Conservation (phyloP, 306 rosid genomes). For the Arachis stenosperma region DNA sequence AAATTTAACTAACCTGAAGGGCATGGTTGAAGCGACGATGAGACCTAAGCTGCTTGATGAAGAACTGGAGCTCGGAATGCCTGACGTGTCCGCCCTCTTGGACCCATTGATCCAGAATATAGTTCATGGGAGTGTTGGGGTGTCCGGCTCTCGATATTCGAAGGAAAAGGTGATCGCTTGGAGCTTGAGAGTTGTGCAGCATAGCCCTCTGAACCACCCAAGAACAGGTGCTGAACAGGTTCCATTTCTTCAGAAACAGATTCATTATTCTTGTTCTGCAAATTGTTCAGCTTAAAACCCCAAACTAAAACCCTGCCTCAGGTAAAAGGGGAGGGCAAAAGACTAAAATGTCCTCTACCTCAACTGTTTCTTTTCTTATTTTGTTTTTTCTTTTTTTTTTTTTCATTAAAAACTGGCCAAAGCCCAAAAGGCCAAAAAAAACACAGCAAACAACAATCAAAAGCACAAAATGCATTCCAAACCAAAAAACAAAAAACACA, state of each 20-base stretch:
- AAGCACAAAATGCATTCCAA: no score
- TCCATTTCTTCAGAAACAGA: conserved; percentile 37
- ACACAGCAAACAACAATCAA: no score
- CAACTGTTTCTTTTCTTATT: no score
- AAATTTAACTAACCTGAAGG: conserved; percentile 49
- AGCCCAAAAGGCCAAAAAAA: no score
- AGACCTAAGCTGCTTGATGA: conserved; percentile 52
- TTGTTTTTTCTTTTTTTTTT: no score
- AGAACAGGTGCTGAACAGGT: neutral
- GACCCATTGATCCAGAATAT: conserved; percentile 57
- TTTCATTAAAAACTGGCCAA: no score
- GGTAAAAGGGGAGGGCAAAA: no score
- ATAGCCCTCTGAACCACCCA: conserved; percentile 22
- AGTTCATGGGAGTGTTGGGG: conserved; percentile 44
- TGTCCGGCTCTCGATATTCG: conserved; percentile 46
- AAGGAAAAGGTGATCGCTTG: conserved; percentile 42
- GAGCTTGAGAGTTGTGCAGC: conserved; percentile 33
- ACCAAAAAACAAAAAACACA: no score
- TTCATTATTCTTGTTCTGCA: no score
- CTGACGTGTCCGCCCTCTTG: conserved; percentile 50
- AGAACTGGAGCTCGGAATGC: conserved; percentile 36
- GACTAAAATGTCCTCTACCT: no score
- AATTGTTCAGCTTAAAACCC: no score
- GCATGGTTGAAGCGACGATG: conserved; percentile 61
- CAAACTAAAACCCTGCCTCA: no score